These are phyloP conservation scores for Rhizophagus prolifer DNA, from an alignment of 192 early-diverging fungal species.

Conservation along the genomic window DNA sequence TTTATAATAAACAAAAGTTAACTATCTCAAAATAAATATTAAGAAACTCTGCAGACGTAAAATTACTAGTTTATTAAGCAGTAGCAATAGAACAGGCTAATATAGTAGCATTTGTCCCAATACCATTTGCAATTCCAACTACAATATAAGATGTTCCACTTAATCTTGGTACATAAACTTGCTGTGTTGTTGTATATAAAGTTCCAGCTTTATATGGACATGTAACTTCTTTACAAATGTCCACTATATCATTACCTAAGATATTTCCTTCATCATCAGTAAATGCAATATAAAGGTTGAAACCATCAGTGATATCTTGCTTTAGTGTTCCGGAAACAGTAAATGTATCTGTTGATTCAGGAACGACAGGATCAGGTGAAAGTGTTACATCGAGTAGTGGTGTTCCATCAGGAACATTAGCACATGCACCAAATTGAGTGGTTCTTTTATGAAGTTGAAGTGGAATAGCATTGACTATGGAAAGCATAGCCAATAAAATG, in stretches of 20 bases:
- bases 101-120: not conserved
- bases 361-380: constrained; percentile 24
- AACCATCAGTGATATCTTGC: not conserved
- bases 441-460: constrained; percentile 23
- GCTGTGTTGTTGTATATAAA: not conserved
- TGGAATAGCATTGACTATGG: constrained; percentile 20
- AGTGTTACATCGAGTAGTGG: constrained; percentile 13
- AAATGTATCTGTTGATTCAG: not conserved
- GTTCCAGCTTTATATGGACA: constrained; percentile 24
- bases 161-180: not conserved
- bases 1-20: too few relatives aligned
- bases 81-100: not conserved
- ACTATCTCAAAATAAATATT: too few relatives aligned
- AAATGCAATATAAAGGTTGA: not conserved
- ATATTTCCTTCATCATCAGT: not conserved
- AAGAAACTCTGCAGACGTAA: too few relatives aligned
- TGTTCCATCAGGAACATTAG: not conserved
- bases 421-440: constrained; percentile 13
- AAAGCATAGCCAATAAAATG: constrained; percentile 26
- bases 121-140: constrained; percentile 2
- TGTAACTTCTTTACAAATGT: constrained; percentile 2
- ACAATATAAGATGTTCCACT: not conserved
- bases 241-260: not conserved
- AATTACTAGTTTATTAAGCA: too few relatives aligned
- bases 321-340: constrained; percentile 19